Evolutionary conservation across 2,329 filamentous ascomycete species (phyloP).

Genomic region (Sporothrix brunneoviolacea): DNA sequence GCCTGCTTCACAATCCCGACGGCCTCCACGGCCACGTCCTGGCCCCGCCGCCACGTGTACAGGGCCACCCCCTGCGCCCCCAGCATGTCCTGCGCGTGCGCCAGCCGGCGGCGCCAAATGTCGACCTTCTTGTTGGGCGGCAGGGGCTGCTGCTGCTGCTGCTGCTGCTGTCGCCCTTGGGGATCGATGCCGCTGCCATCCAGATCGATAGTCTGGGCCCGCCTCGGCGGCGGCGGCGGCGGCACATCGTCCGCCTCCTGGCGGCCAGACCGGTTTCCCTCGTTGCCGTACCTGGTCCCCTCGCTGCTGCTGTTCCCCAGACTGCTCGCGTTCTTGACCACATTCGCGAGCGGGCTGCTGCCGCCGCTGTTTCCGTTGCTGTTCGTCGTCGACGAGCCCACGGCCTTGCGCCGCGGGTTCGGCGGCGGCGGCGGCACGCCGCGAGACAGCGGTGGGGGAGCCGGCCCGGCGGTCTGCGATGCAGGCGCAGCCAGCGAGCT

Average conservation of each 20-base stretch:
- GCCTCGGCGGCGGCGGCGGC: constrained; percentile 15
- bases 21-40: constrained; percentile 62
- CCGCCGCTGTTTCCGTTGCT: constrained; percentile 15
- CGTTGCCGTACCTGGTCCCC: no score
- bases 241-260: constrained; percentile 12
- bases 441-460: constrained; percentile 1
- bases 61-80: constrained; percentile 60
- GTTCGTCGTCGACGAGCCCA: constrained; percentile 28
- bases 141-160: constrained; percentile 16
- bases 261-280: no score
- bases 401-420: constrained; percentile 2
- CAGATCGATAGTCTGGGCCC: neutral
- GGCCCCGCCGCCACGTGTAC: constrained; percentile 66
- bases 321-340: no score
- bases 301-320: no score
- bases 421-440: constrained; percentile 12
- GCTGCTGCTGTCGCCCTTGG: constrained; percentile 5
- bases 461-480: constrained; percentile 12
- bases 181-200: constrained; percentile 11
- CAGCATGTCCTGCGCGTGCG: constrained; percentile 55
- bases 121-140: constrained; percentile 60
- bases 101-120: constrained; percentile 63
- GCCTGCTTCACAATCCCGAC: constrained; percentile 56
- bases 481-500: constrained; percentile 29
- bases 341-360: constrained; percentile 12